Percentiles rank a stretch among this genome's conserved stretches.
phyloP scores from a whole-genome alignment of 2,329 filamentous ascomycete genomes.

The Fusarium nelsonii region DNA sequence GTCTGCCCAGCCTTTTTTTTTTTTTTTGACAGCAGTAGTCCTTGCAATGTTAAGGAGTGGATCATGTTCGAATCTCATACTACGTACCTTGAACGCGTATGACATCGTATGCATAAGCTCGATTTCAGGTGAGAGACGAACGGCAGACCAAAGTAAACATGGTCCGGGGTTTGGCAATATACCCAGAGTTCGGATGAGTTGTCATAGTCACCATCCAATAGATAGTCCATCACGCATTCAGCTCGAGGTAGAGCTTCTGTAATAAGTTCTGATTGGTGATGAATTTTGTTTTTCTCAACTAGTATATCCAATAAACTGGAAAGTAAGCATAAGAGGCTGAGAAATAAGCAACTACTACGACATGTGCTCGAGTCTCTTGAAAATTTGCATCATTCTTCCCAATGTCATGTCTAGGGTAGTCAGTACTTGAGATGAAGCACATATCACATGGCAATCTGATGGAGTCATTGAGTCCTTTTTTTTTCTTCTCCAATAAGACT shows the following conservation, averaged over 20 bases:
- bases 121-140: slow-evolving; percentile 10
- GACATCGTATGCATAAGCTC: neutral
- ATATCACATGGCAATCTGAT: neutral
- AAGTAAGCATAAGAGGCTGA: neutral
- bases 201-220: neutral
- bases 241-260: neutral
- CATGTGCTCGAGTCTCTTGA: neutral
- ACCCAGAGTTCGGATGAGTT: neutral
- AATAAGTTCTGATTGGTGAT: neutral
- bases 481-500: neutral
- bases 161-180: neutral
- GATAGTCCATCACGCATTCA: neutral
- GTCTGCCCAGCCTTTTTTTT: neutral
- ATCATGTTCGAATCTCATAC: slow-evolving; percentile 1
- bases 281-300: neutral
- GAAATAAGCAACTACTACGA: neutral
- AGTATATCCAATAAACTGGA: no score
- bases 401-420: neutral
- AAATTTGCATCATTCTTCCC: neutral
- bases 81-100: neutral
- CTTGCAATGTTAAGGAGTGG: slow-evolving; percentile 1
- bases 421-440: neutral
- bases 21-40: slow-evolving; percentile 1
- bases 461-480: neutral
- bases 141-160: slow-evolving; percentile 1